phyloP scores from a whole-genome alignment of 1,284 basidiomycete genomes.

The Malassezia obtusa region DNA sequence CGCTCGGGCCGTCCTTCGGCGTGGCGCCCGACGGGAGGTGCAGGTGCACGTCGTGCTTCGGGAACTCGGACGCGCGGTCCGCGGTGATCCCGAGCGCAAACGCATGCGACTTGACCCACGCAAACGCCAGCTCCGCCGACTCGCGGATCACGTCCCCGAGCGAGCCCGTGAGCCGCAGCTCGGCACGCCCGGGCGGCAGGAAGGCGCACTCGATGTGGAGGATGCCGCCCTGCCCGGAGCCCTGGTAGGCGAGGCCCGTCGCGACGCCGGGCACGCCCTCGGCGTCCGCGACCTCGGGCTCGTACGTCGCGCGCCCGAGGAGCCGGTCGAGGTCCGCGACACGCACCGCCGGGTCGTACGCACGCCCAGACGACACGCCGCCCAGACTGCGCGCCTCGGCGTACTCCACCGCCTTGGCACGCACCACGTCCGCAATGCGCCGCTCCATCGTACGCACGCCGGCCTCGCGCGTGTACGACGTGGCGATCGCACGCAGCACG shows the following conservation, averaged over 20 bases:
- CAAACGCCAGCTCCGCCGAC: conserved; percentile 69
- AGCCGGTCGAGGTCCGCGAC: conserved; percentile 70
- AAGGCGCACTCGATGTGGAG: conserved; percentile 69
- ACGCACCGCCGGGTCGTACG: conserved; percentile 60
- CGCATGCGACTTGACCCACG: conserved; percentile 61
- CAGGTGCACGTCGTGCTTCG: conserved; percentile 72
- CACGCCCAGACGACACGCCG: conserved; percentile 25
- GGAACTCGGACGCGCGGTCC: conserved; percentile 61
- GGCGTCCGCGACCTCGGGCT: conserved; percentile 65
- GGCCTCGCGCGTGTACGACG: conserved; percentile 73
- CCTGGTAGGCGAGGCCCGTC: conserved; percentile 77
- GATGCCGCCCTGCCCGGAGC: conserved; percentile 75
- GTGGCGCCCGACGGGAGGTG: conserved; percentile 76
- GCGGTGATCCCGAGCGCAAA: conserved; percentile 69
- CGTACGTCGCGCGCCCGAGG: conserved; percentile 69
- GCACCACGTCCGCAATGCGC: conserved; percentile 70
- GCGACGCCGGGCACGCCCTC: conserved; percentile 63
- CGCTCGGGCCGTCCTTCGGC: conserved; percentile 76
- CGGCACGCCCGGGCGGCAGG: conserved; percentile 60
- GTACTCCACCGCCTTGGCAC: conserved; percentile 61
- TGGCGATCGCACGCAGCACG: conserved; percentile 62
- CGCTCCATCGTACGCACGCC: conserved; percentile 85
- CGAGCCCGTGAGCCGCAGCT: conserved; percentile 67
- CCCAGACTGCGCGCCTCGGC: conserved; percentile 56
- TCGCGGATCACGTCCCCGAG: conserved; percentile 66